Conservation (phyloP, 2,329 filamentous ascomycete genomes). For the Emmonsiellopsis sp. region DNA sequence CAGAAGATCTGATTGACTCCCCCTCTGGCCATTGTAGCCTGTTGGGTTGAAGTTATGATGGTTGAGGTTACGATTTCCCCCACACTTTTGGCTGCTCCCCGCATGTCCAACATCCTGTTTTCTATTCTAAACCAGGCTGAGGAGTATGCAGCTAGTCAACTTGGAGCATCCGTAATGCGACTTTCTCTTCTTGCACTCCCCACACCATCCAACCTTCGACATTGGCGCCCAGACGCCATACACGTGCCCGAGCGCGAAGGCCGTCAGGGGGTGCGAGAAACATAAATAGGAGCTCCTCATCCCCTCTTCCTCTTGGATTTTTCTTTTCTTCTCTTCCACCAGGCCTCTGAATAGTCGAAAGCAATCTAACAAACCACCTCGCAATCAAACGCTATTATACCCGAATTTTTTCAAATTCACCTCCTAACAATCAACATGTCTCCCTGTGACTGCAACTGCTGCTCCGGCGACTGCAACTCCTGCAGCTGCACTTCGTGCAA, state of each 20-base stretch:
- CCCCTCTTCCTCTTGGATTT: not conserved
- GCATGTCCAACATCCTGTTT: not conserved
- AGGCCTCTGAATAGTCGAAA: not conserved
- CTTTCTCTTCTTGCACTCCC: not conserved
- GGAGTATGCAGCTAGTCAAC: not conserved
- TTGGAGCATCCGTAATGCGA: not conserved
- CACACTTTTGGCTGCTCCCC: not conserved
- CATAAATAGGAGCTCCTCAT: slow-evolving; percentile 2
- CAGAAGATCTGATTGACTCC: no score
- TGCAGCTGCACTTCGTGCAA: slow-evolving; percentile 32
- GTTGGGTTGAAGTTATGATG: not conserved
- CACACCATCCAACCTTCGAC: no score
- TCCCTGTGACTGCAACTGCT: slow-evolving; percentile 35
- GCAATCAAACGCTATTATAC: not conserved
- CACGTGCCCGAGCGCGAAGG: not conserved
- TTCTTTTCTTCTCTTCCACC: not conserved
- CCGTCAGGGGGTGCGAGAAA: not conserved
- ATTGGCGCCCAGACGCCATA: not conserved
- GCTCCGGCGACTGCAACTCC: slow-evolving; percentile 30
- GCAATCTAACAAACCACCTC: not conserved
- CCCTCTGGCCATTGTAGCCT: not conserved
- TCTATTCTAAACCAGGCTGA: not conserved
- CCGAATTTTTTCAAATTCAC: slow-evolving; percentile 11
- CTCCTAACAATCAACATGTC: slow-evolving; percentile 24
- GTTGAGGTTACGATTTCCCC: not conserved